Percentiles rank a stretch among this genome's conserved stretches.
Conservation (phyloP, 768 basidiomycete species). For the Scleroderma bovista region DNA sequence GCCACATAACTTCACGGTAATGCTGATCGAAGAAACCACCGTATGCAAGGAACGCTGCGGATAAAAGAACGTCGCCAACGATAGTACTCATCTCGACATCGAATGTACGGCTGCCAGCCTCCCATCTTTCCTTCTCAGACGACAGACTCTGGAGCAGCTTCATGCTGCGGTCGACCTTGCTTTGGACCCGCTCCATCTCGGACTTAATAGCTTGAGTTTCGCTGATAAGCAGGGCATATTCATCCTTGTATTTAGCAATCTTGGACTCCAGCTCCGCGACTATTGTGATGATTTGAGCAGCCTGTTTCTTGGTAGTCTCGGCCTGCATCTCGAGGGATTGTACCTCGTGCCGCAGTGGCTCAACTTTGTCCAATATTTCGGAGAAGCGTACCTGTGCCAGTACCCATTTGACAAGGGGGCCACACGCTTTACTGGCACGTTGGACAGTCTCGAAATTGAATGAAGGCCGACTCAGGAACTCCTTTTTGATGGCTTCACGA, state of each 20-base stretch:
- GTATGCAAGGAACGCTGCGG: conserved; percentile 95
- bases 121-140: conserved; percentile 93
- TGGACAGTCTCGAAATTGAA: conserved; percentile 96
- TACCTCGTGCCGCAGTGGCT: conserved; percentile 93
- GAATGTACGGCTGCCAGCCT: conserved; percentile 89
- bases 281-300: conserved; percentile 82
- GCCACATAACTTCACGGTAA: conserved; percentile 96
- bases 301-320: conserved; percentile 92
- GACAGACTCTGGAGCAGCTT: conserved; percentile 90
- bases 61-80: conserved; percentile 92
- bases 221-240: conserved; percentile 94
- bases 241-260: conserved; percentile 92
- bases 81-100: conserved; percentile 99
- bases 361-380: conserved; percentile 94
- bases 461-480: conserved; percentile 84
- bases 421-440: conserved; percentile 93
- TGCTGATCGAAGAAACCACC: conserved; percentile 98
- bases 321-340: conserved; percentile 90
- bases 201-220: conserved; percentile 95
- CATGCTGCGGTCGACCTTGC: conserved; percentile 96
- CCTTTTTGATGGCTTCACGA: conserved; percentile 87
- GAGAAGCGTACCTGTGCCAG: conserved; percentile 96
- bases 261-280: conserved; percentile 89
- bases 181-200: conserved; percentile 97
- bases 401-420: conserved; percentile 97